These are phyloP conservation scores for Vickermania spadyakhi DNA, from an alignment of 208 protist genomes.

Conservation along the genomic window DNA sequence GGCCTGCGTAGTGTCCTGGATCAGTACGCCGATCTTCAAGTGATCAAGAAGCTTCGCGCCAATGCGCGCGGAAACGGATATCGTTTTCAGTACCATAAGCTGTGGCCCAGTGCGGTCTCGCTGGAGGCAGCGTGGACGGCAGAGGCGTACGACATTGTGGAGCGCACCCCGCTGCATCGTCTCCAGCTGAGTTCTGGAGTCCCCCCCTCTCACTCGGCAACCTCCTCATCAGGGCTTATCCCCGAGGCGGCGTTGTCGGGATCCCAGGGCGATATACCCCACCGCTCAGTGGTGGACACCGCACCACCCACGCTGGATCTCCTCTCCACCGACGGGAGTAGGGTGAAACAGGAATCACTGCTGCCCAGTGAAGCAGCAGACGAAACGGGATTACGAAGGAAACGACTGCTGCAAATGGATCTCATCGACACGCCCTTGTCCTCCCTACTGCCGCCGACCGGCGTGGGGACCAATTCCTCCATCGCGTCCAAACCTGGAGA, in stretches of 20 bases:
- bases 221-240: too few relatives aligned
- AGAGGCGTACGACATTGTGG: conserved; percentile 44
- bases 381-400: too few relatives aligned
- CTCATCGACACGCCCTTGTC: neutral
- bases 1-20: conserved; percentile 50
- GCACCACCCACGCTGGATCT: too few relatives aligned
- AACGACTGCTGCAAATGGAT: conserved; percentile 1
- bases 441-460: conserved; percentile 26
- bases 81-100: conserved; percentile 62
- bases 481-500: conserved; percentile 13
- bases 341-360: too few relatives aligned
- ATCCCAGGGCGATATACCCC: too few relatives aligned
- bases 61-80: conserved; percentile 77
- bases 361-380: too few relatives aligned
- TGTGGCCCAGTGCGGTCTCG: conserved; percentile 60
- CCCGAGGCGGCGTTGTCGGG: too few relatives aligned
- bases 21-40: conserved; percentile 43
- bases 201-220: conserved; percentile 13
- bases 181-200: conserved; percentile 23
- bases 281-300: too few relatives aligned
- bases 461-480: neutral
- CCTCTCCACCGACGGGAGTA: too few relatives aligned
- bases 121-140: conserved; percentile 55
- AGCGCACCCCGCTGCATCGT: conserved; percentile 46
- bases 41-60: conserved; percentile 20